Evolutionary conservation across 352 stramenopile genomes (phyloP).

Genomic region (Phytophthora tubulina): DNA sequence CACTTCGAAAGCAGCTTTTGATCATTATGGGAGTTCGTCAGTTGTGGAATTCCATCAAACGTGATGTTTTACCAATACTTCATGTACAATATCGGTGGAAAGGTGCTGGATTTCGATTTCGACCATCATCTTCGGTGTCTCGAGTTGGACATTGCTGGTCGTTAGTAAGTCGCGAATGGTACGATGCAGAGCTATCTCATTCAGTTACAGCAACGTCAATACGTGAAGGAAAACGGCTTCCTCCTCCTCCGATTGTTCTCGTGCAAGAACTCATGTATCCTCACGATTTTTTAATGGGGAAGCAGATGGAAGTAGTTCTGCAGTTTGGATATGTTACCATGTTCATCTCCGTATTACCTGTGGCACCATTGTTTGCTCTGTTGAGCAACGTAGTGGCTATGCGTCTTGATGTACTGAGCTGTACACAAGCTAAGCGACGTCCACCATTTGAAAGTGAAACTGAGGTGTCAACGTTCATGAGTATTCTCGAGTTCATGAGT

Average conservation of each 20-base stretch:
- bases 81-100: conserved; percentile 59
- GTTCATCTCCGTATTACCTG: conserved; percentile 93
- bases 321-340: conserved; percentile 96
- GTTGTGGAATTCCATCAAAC: conserved; percentile 69
- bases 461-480: conserved; percentile 93
- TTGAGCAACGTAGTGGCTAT: conserved; percentile 91
- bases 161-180: conserved; percentile 62
- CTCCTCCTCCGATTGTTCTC: conserved; percentile 58
- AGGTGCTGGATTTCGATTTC: conserved; percentile 50
- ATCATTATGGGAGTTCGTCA: conserved; percentile 80
- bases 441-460: conserved; percentile 82
- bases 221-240: conserved; percentile 6
- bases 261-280: conserved; percentile 81
- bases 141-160: conserved; percentile 27
- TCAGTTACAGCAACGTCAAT: background rate
- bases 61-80: conserved; percentile 64
- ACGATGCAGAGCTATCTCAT: conserved; percentile 48
- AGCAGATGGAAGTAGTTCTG: conserved; percentile 85
- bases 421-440: conserved; percentile 76
- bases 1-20: conserved; percentile 70
- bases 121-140: conserved; percentile 19
- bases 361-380: conserved; percentile 89
- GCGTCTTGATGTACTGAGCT: conserved; percentile 85
- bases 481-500: conserved; percentile 92
- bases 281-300: conserved; percentile 75